Conservation (phyloP, 352 stramenopile genomes). For the Lagenidium giganteum region DNA sequence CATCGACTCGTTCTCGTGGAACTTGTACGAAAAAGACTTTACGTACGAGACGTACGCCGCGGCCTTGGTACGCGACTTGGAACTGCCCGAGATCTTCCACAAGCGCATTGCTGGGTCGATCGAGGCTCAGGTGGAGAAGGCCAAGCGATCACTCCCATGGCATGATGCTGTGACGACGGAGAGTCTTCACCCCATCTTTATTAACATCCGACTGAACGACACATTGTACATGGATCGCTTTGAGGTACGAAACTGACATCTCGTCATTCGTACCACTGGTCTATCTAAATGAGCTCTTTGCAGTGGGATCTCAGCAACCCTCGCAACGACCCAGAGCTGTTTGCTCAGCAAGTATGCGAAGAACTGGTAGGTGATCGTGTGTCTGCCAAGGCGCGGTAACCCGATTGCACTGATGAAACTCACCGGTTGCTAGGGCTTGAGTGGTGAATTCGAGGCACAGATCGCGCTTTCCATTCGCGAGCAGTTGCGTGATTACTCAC, state of each 20-base stretch:
- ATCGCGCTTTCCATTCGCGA: slow-evolving; percentile 75
- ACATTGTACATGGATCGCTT: slow-evolving; percentile 80
- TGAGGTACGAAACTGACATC: slow-evolving; percentile 25
- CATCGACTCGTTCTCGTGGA: slow-evolving; percentile 81
- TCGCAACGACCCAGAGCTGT: slow-evolving; percentile 60
- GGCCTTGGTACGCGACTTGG: slow-evolving; percentile 58
- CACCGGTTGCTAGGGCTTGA: slow-evolving; percentile 54
- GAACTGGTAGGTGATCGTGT: slow-evolving; percentile 42
- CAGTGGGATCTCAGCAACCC: slow-evolving; percentile 69
- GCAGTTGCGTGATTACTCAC: slow-evolving; percentile 70
- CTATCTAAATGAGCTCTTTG: neutral
- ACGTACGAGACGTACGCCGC: slow-evolving; percentile 74
- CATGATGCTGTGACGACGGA: slow-evolving; percentile 42
- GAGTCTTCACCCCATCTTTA: slow-evolving; percentile 73
- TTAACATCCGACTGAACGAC: slow-evolving; percentile 79
- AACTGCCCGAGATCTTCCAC: slow-evolving; percentile 72
- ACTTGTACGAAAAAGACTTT: slow-evolving; percentile 74
- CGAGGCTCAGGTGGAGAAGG: slow-evolving; percentile 63
- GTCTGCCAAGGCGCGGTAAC: too few species aligned
- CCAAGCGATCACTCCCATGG: slow-evolving; percentile 47
- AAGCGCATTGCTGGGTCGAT: slow-evolving; percentile 59
- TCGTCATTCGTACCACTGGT: neutral
- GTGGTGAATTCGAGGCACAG: slow-evolving; percentile 74
- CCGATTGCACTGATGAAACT: too few species aligned
- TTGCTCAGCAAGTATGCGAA: slow-evolving; percentile 59